Evolutionary conservation across 2,329 filamentous ascomycete genomes (phyloP).

Genomic region (Aspergillus sp.): DNA sequence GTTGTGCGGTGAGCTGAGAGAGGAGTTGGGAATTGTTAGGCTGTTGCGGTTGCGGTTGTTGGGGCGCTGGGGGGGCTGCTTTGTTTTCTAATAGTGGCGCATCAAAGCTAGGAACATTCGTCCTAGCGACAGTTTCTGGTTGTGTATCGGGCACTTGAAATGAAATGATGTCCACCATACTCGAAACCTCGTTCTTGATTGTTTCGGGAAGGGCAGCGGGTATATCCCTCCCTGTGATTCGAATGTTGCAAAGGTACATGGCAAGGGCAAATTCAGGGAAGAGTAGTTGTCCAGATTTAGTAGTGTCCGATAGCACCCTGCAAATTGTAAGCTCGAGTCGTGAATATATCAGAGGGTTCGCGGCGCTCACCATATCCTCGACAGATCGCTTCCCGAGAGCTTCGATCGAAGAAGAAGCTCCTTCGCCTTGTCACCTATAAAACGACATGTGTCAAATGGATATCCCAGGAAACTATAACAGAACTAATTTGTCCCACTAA

Average conservation of each 20-base stretch:
- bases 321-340: conserved; percentile 2
- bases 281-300: conserved; percentile 90
- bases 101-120: conserved; percentile 71
- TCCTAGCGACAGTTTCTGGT: conserved; percentile 53
- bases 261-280: conserved; percentile 97
- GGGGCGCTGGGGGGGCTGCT: conserved; percentile 49
- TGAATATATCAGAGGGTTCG: conserved; percentile 1
- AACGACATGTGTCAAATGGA: conserved; percentile 16
- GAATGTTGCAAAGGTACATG: conserved; percentile 98
- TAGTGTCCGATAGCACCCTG: conserved; percentile 91
- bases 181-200: conserved; percentile 94
- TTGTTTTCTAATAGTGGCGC: conserved; percentile 52
- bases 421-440: conserved; percentile 73
- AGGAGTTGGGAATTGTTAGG: conserved; percentile 66
- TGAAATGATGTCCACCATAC: conserved; percentile 99
- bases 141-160: conserved; percentile 82
- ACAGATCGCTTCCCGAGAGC: conserved; percentile 80
- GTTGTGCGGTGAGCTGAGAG: conserved; percentile 55
- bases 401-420: conserved; percentile 87
- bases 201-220: conserved; percentile 75
- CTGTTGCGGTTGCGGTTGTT: conserved; percentile 71
- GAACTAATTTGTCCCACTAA: conserved; percentile 17
- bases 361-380: conserved; percentile 77
- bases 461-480: background rate
- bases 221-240: conserved; percentile 80